Base-by-base conservation (phyloP, 1,284 basidiomycete species). In the Boletellus dicymbophilus region DNA sequence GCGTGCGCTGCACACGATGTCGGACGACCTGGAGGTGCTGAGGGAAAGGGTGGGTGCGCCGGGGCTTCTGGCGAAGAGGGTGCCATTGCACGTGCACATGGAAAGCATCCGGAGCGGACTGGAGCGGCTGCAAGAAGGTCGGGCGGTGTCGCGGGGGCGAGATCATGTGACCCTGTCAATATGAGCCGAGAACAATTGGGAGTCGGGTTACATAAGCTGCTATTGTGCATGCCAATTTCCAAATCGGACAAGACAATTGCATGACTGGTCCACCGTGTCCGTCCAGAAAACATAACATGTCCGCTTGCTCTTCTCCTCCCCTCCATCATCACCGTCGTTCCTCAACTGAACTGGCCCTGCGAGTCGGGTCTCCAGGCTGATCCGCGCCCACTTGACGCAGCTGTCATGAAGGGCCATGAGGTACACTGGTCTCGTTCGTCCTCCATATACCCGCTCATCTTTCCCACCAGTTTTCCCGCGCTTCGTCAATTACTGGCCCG, bases 1-100 rank as follows among this genome's bases (percentile, higher is more conserved):
- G 60, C 81, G 83, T 47, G 75, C 80, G 20, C 67, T 90, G 55
- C 70, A 79, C 38, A 70, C 71, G 22, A 78, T 90, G 78, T 79
- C 78, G 54, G 81, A 80, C 36, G 86, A 88, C 53, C 81, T 90
- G 75, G 85, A 87, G 61, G 85, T 86, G 40, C 65, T 90, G 54
- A 71, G 88, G 51, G 83, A 86, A 58, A 72, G 83, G 12, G 83
- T 86, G 1, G 76, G 83, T 3, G 78, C 80, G 25, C 85, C 87
- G 6, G 80, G 82, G 44, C 64, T 90, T 3, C 63, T 78, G 13
- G 81, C 78, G 6, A 68, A 77, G 18, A 70, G 69, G 31, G 72
- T 88, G n/a, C 84, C 86, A 4, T 67, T 84, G 4, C 80, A 84
- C 50, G 85, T 89, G 22, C 85, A 90, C 58, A 81, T 89, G 66